Percentiles rank a stretch among this genome's conserved stretches.
Conservation (phyloP, 1,284 basidiomycete genomes). For the Leccinum insolens region DNA sequence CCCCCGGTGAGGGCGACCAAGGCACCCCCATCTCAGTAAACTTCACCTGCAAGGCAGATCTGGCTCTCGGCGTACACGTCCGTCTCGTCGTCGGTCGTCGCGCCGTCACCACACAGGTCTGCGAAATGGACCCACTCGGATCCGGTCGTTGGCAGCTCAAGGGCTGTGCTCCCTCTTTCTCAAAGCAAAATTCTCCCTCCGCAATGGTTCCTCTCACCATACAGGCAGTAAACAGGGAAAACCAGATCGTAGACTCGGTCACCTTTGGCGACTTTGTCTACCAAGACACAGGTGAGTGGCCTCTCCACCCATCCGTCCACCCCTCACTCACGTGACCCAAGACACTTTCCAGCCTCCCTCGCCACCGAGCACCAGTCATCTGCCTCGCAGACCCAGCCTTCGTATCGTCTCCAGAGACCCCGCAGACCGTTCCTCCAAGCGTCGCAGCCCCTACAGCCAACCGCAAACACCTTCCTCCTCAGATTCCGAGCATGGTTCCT, state of each 20-base stretch:
- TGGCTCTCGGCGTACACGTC: slow-evolving; percentile 53
- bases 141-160: slow-evolving; percentile 63
- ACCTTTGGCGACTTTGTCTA: slow-evolving; percentile 77
- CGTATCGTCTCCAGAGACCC: slow-evolving; percentile 13
- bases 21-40: slow-evolving; percentile 61
- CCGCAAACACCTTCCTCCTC: slow-evolving; percentile 34
- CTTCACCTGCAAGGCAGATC: slow-evolving; percentile 57
- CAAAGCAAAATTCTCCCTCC: slow-evolving; percentile 34
- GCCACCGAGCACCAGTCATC: slow-evolving; percentile 1
- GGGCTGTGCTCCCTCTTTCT: slow-evolving; percentile 53
- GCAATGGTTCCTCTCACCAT: slow-evolving; percentile 56
- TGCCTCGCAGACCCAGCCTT: slow-evolving; percentile 7
- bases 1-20: slow-evolving; percentile 60
- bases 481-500: slow-evolving; percentile 29
- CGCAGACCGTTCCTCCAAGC: slow-evolving; percentile 25
- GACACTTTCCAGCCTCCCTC: slow-evolving; percentile 3
- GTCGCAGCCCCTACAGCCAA: slow-evolving; percentile 34
- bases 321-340: slow-evolving; percentile 4
- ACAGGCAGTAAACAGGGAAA: slow-evolving; percentile 60
- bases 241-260: slow-evolving; percentile 59
- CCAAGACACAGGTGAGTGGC: slow-evolving; percentile 46
- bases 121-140: slow-evolving; percentile 43
- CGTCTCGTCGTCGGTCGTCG: slow-evolving; percentile 68
- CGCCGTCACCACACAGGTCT: slow-evolving; percentile 61
- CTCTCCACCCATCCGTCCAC: background rate